Base-by-base conservation (phyloP, 345 rosid species). In the Brassica incana region DNA sequence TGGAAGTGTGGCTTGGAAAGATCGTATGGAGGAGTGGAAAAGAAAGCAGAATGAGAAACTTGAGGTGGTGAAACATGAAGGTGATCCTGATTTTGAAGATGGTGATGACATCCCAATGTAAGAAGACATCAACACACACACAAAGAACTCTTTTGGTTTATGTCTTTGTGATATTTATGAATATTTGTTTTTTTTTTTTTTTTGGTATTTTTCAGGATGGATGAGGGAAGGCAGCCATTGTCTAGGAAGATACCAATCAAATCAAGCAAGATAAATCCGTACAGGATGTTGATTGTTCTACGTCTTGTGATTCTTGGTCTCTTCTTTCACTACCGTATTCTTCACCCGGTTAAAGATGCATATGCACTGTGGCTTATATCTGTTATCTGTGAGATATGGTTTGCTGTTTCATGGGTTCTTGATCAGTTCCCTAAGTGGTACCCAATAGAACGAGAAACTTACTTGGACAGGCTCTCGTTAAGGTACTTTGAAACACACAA, bases 1-100 rank as follows among this genome's bases (percentile, higher is more conserved):
- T 69, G 98, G 98, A 50, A 96, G 98, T 75, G 99, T 95, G 2
- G 99, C 99, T 15, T 95, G 99, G 99, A 96, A 96, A 83, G 97
- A 90, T 38, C 87, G 98, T 62, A 89, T 96, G 94, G 98, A 93
- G 77, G 97, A 92, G 3, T 93, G 99, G 99, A 92, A 89, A 88
- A 88, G 86, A 84, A 89, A 89, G 77, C 97, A 96, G 82, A 88
- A 82, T 3, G 96, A 91, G 43, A 95, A 88, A 60, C 94, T 91
- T 86, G 97, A 91, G 85, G 93, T 95, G 48, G 92, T 93, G 67
- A 93, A 85, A 84, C 99, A 91, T 67, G 87, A 86, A 83, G 97
- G 97, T 75, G 95, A 87, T 74, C 79, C 77, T 75, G 89, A 85
- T 78, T 91, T 88, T 18, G 94, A 90, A 80, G 97, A 86, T 64